A percentile compares a stretch with the other conserved stretches of the same genome.
Conservation (phyloP, 2,329 filamentous ascomycete genomes). For the Tolypocladium pustulatum region DNA sequence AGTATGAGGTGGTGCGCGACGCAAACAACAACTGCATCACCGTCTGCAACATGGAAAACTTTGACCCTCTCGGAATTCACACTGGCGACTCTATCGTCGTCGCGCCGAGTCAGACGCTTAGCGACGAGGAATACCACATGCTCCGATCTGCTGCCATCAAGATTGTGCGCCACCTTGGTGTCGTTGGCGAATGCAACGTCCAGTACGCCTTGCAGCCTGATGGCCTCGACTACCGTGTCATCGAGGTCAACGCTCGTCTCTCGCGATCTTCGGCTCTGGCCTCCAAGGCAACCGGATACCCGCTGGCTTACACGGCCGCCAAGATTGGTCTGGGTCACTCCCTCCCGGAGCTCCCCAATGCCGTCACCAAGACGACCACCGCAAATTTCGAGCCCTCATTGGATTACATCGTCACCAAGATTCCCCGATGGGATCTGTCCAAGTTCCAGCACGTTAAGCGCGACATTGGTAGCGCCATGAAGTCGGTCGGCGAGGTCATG, state of each 20-base stretch:
- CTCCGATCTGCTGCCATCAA: constrained; percentile 95
- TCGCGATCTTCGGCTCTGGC: constrained; percentile 94
- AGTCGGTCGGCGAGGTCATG: constrained; percentile 98
- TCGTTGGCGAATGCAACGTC: constrained; percentile 97
- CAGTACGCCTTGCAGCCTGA: constrained; percentile 96
- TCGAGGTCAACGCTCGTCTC: constrained; percentile 97
- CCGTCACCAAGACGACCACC: constrained; percentile 96
- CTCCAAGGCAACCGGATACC: constrained; percentile 96
- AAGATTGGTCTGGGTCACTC: constrained; percentile 97
- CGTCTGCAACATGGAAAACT: constrained; percentile 78
- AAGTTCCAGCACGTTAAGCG: constrained; percentile 99
- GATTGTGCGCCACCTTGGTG: constrained; percentile 92
- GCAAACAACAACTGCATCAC: constrained; percentile 98
- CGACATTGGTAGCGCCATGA: constrained; percentile 96
- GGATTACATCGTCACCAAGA: constrained; percentile 98
- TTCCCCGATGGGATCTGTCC: constrained; percentile 93
- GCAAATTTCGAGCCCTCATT: constrained; percentile 97
- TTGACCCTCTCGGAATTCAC: constrained; percentile 93
- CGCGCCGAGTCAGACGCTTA: constrained; percentile 90
- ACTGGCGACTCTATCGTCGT: constrained; percentile 99
- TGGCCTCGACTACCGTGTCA: constrained; percentile 94
- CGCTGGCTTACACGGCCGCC: constrained; percentile 90
- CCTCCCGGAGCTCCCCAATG: constrained; percentile 90
- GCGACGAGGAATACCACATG: constrained; percentile 99
- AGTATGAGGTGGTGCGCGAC: constrained; percentile 97